These are phyloP conservation scores for Articulospora tetracladia DNA, from an alignment of 495 filamentous ascomycete genomes.

Conservation along the genomic window DNA sequence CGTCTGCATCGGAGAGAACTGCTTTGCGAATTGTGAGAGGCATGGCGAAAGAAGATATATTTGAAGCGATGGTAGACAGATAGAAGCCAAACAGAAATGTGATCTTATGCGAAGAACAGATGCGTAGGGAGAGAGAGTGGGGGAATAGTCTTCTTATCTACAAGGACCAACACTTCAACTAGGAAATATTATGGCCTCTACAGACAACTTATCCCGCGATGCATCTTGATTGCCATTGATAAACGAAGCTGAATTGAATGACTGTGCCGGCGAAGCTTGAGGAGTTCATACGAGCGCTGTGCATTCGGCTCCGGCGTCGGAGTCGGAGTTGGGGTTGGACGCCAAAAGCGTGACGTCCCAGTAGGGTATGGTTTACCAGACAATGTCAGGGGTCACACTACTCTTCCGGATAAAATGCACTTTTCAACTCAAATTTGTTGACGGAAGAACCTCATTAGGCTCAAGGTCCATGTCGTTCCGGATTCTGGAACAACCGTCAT, in stretches of 20 bases:
- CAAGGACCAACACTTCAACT: neutral
- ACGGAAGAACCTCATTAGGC: slow-evolving; percentile 1
- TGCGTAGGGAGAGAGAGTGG: neutral
- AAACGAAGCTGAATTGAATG: too few species aligned
- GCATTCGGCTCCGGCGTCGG: too few species aligned
- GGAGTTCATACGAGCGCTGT: too few species aligned
- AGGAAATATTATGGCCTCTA: too few species aligned
- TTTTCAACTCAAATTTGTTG: neutral
- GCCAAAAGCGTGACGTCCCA: too few species aligned
- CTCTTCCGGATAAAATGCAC: neutral
- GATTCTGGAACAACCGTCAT: neutral
- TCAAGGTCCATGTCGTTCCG: neutral
- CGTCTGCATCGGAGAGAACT: slow-evolving; percentile 27
- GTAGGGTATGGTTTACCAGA: too few species aligned
- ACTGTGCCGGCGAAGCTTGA: too few species aligned
- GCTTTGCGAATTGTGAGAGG: slow-evolving; percentile 28
- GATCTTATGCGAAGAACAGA: too few species aligned
- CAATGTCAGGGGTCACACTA: neutral
- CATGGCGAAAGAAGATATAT: slow-evolving; percentile 20
- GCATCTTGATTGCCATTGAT: neutral
- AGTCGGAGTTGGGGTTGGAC: too few species aligned
- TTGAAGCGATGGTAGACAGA: neutral
- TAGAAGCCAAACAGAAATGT: too few species aligned
- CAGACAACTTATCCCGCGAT: too few species aligned
- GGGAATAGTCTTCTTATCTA: neutral